Percentiles rank a stretch among this genome's conserved stretches.
phyloP scores from a whole-genome alignment of 495 filamentous ascomycete genomes.

The Xylaria intraflava region DNA sequence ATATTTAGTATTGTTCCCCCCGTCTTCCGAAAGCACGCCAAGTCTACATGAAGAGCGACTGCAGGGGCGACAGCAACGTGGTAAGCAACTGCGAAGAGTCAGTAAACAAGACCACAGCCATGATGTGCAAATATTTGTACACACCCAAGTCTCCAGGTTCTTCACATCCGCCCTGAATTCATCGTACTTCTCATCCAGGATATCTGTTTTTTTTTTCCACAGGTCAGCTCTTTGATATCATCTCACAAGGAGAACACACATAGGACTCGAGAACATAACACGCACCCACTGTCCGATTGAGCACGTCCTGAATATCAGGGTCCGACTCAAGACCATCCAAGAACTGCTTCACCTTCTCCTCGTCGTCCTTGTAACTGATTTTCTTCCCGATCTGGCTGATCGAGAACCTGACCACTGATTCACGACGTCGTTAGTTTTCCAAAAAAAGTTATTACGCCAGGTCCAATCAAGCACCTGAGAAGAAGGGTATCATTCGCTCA shows the following conservation, averaged over 20 bases:
- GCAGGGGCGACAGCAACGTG: constrained; percentile 9
- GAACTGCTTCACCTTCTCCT: constrained; percentile 2
- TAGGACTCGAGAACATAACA: no score
- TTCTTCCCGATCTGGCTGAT: constrained; percentile 6
- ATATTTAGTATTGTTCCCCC: no score
- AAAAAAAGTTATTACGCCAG: no score
- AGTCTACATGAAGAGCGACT: constrained; percentile 2
- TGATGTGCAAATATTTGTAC: neutral
- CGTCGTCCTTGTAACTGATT: constrained; percentile 4
- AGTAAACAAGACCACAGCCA: neutral
- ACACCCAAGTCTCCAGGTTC: constrained; percentile 8
- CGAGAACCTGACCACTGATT: constrained; percentile 1
- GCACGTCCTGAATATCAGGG: neutral
- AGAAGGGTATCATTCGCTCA: neutral
- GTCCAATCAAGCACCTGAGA: neutral
- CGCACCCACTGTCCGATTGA: neutral
- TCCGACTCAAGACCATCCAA: neutral
- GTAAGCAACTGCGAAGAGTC: constrained; percentile 9
- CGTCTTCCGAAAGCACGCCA: neutral
- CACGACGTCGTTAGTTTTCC: neutral
- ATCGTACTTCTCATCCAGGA: constrained; percentile 6
- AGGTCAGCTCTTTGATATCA: neutral
- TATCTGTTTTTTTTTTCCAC: constrained; percentile 1
- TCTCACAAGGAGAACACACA: neutral
- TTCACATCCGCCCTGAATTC: neutral